These are phyloP conservation scores for Diaporthe australafricana DNA, from an alignment of 2,329 filamentous ascomycete species.

Conservation along the genomic window DNA sequence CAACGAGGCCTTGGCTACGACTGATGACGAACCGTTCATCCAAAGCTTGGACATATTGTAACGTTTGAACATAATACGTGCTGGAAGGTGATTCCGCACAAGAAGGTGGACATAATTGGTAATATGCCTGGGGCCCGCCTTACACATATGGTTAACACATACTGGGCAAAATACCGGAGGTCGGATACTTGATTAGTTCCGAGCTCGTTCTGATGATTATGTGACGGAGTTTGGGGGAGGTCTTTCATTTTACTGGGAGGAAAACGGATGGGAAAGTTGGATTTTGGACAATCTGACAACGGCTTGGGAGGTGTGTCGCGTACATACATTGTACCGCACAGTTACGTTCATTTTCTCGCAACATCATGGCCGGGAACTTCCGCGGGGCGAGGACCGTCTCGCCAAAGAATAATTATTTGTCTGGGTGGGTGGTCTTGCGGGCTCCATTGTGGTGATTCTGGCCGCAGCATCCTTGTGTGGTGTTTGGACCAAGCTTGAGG, in stretches of 20 bases:
- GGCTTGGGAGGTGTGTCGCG: constrained; percentile 7
- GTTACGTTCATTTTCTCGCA: constrained; percentile 8
- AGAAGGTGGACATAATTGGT: constrained; percentile 15
- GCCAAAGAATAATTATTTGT: background rate
- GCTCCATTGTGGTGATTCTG: background rate
- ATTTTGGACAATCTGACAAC: constrained; percentile 19
- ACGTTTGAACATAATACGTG: constrained; percentile 28
- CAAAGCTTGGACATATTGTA: constrained; percentile 12
- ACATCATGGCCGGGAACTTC: background rate
- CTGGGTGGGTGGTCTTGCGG: background rate
- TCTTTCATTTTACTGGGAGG: constrained; percentile 15
- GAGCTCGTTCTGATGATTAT: constrained; percentile 16
- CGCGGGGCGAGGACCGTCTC: background rate
- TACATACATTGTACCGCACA: constrained; percentile 21
- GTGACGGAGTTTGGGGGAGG: constrained; percentile 23
- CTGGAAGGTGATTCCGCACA: background rate
- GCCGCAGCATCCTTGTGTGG: background rate
- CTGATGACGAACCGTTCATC: constrained; percentile 37
- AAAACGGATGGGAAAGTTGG: constrained; percentile 20
- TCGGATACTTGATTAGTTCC: background rate
- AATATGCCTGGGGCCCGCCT: constrained; percentile 22
- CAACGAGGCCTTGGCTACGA: constrained; percentile 68
- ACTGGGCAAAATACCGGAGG: constrained; percentile 8
- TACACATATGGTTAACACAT: background rate
- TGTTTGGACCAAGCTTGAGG: background rate